These are phyloP conservation scores for Trichoderma gracile DNA, from an alignment of 2,329 filamentous ascomycete genomes.

Conservation along the genomic window DNA sequence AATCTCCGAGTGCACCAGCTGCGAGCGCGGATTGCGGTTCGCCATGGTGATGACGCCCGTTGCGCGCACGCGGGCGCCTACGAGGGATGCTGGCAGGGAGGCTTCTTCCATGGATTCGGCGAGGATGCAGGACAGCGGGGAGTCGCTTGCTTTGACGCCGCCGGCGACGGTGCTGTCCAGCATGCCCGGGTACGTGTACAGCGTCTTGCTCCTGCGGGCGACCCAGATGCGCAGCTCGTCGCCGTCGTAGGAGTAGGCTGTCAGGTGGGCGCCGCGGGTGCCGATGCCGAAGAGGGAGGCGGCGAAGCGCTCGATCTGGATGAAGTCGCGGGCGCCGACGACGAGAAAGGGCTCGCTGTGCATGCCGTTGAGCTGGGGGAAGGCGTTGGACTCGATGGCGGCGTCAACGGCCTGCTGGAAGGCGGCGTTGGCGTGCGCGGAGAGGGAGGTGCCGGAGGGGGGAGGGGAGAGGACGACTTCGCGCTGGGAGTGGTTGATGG, in stretches of 20 bases:
- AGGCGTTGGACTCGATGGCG: constrained; percentile 41
- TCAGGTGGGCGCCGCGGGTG: constrained; percentile 66
- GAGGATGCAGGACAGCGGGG: constrained; percentile 66
- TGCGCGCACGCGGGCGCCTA: constrained; percentile 32
- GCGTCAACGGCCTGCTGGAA: constrained; percentile 44
- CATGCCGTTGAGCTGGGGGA: constrained; percentile 42
- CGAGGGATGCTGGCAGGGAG: constrained; percentile 36
- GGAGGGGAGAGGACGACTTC: constrained; percentile 39
- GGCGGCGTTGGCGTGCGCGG: constrained; percentile 40
- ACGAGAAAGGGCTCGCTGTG: constrained; percentile 49
- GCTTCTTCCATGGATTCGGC: constrained; percentile 76
- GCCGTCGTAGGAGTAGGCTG: constrained; percentile 52
- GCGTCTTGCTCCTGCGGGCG: constrained; percentile 62
- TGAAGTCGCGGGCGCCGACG: constrained; percentile 40
- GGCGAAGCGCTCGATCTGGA: constrained; percentile 61
- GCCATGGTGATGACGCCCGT: constrained; percentile 41
- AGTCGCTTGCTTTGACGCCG: constrained; percentile 68
- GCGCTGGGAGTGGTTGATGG: constrained; percentile 34
- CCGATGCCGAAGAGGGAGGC: constrained; percentile 66
- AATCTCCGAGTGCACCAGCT: constrained; percentile 42
- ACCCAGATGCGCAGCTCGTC: constrained; percentile 69
- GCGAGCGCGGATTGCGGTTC: constrained; percentile 34
- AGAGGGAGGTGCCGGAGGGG: constrained; percentile 30
- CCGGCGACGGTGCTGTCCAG: constrained; percentile 81
- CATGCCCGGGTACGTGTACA: constrained; percentile 73